A percentile compares a stretch with the other conserved stretches of the same genome.
These are phyloP conservation scores for Colletotrichum tropicicola DNA, from an alignment of 2,329 filamentous ascomycete genomes.

Conservation along the genomic window DNA sequence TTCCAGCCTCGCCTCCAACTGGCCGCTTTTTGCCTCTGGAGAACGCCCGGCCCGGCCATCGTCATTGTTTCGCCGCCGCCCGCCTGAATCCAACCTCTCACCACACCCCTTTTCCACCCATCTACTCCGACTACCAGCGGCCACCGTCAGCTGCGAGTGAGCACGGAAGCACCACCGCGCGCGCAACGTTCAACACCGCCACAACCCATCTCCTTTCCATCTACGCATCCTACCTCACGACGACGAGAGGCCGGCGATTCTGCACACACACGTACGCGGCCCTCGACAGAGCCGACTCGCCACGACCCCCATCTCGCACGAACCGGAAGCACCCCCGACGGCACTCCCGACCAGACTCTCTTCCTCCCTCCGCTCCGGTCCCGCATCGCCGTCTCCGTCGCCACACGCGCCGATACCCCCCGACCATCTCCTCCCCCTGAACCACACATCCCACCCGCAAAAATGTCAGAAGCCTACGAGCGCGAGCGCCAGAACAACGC, in stretches of 20 bases:
- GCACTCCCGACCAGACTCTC: not conserved
- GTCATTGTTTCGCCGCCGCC: constrained; percentile 29
- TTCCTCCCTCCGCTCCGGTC: too few relatives aligned
- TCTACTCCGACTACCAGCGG: not conserved
- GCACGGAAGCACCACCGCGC: too few relatives aligned
- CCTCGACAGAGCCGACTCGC: not conserved
- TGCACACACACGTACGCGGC: not conserved
- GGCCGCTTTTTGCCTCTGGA: not conserved
- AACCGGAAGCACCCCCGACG: not conserved
- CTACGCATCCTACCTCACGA: not conserved
- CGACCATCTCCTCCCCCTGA: not conserved
- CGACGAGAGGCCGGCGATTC: not conserved
- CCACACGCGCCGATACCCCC: not conserved
- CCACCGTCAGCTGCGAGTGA: not conserved
- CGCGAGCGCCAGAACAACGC: constrained; percentile 93
- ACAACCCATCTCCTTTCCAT: not conserved
- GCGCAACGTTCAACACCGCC: too few relatives aligned
- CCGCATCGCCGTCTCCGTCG: not conserved
- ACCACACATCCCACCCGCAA: constrained; percentile 28
- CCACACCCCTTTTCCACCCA: not conserved
- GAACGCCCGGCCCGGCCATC: constrained; percentile 10
- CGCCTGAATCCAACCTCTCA: not conserved
- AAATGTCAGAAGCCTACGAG: constrained; percentile 81
- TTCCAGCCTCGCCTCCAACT: constrained; percentile 3
- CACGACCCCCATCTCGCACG: not conserved